Evolutionary conservation across 2,329 filamentous ascomycete genomes (phyloP).

Genomic region (Phaeosphaeria sp.): DNA sequence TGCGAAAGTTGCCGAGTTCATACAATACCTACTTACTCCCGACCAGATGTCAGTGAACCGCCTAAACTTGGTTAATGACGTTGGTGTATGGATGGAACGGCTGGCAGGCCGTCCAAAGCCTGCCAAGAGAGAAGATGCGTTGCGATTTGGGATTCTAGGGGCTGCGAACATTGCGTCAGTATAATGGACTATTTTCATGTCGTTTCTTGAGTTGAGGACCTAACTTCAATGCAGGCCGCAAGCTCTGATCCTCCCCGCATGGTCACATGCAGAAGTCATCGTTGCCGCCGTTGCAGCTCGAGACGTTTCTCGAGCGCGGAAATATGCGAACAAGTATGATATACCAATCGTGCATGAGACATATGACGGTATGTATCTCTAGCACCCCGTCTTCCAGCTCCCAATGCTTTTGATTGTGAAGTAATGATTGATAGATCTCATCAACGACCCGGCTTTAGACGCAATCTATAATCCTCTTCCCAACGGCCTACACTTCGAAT

Average conservation of each 20-base stretch:
- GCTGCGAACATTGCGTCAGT: slow-evolving; percentile 45
- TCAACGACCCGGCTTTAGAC: slow-evolving; percentile 48
- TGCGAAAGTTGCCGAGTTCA: too few species aligned
- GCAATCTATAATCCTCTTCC: slow-evolving; percentile 56
- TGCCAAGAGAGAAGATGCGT: slow-evolving; percentile 26
- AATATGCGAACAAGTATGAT: slow-evolving; percentile 59
- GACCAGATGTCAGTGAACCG: not conserved
- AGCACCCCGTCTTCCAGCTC: too few species aligned
- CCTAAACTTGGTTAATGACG: slow-evolving; percentile 10
- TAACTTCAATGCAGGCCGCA: slow-evolving; percentile 38
- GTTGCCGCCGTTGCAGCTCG: slow-evolving; percentile 62
- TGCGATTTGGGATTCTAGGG: slow-evolving; percentile 46
- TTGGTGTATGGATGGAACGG: slow-evolving; percentile 15
- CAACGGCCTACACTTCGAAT: slow-evolving; percentile 53
- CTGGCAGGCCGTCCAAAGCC: slow-evolving; percentile 8
- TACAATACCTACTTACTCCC: not conserved
- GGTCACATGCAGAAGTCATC: slow-evolving; percentile 61
- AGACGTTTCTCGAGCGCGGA: slow-evolving; percentile 55
- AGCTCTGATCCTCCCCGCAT: slow-evolving; percentile 58
- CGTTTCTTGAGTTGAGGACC: not conserved
- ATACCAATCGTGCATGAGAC: slow-evolving; percentile 59
- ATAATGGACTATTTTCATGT: too few species aligned
- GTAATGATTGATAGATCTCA: slow-evolving; percentile 43
- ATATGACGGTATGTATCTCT: slow-evolving; percentile 55
- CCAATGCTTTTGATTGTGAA: too few species aligned